Evolutionary conservation across 257 asterid genomes (phyloP).

Genomic region (Gynochthodes officinalis): DNA sequence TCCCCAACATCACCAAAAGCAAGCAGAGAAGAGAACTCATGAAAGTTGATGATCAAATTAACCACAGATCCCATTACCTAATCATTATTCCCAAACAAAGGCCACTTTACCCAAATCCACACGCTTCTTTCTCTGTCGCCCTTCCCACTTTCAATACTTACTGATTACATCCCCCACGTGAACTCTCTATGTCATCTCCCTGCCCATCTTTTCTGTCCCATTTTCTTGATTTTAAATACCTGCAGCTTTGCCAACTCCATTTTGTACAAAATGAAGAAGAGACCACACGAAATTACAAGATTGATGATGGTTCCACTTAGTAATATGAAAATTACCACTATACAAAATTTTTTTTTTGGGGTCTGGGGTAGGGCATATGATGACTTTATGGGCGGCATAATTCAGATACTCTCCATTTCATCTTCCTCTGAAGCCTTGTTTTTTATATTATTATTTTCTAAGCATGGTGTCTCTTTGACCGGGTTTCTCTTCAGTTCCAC

Average conservation of each 20-base stretch:
- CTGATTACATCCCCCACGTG: slow-evolving; percentile 20
- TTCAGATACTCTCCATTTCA: neutral
- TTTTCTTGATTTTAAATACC: neutral
- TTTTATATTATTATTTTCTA: neutral
- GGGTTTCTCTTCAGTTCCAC: slow-evolving; percentile 49
- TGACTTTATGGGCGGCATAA: neutral
- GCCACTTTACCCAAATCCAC: slow-evolving; percentile 12
- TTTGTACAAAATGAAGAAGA: slow-evolving; percentile 14
- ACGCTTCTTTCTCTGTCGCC: slow-evolving; percentile 20
- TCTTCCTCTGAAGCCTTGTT: neutral
- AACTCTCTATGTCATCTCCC: slow-evolving; percentile 8
- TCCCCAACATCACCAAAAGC: neutral
- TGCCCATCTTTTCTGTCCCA: slow-evolving; percentile 2
- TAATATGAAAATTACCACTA: slow-evolving; percentile 22
- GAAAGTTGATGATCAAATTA: neutral
- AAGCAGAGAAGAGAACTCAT: neutral
- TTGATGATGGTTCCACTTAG: slow-evolving; percentile 10
- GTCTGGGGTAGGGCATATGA: slow-evolving; percentile 5
- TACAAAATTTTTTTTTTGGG: slow-evolving; percentile 37
- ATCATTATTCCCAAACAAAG: slow-evolving; percentile 13
- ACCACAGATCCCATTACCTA: neutral
- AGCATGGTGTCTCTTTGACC: neutral
- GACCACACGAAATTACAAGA: neutral
- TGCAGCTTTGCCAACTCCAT: slow-evolving; percentile 2
- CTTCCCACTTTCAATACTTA: neutral